Evolutionary conservation across 2,329 filamentous ascomycete species (phyloP).

Genomic region (Clathrospora elynae): DNA sequence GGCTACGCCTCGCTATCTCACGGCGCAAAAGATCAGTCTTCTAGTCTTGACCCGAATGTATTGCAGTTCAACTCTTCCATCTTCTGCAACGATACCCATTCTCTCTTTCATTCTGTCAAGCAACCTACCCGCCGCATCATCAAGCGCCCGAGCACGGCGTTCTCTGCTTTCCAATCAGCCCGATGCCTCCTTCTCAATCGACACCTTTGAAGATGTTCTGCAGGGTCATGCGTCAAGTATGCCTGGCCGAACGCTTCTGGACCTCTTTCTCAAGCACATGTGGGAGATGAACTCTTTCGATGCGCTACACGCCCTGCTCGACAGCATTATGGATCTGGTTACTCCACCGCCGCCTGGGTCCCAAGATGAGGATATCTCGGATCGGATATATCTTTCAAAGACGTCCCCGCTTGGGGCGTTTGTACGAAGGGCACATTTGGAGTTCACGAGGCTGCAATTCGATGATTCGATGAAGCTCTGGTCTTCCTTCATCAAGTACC

Average conservation of each 20-base stretch:
- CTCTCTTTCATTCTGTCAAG: constrained; percentile 79
- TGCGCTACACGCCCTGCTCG: constrained; percentile 77
- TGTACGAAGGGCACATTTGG: constrained; percentile 74
- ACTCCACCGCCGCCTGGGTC: constrained; percentile 50
- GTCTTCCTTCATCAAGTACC: constrained; percentile 80
- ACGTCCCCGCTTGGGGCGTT: constrained; percentile 83
- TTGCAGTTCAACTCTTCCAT: constrained; percentile 70
- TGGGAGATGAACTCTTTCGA: constrained; percentile 86
- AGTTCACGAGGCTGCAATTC: constrained; percentile 81
- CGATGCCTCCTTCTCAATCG: constrained; percentile 40
- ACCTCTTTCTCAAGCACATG: constrained; percentile 77
- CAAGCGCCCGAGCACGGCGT: constrained; percentile 27
- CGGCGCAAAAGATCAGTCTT: constrained; percentile 84
- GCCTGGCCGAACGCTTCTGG: constrained; percentile 83
- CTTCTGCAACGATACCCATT: constrained; percentile 72
- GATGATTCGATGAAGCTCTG: constrained; percentile 78
- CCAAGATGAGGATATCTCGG: constrained; percentile 29
- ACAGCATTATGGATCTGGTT: constrained; percentile 62
- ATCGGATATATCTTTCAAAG: constrained; percentile 66
- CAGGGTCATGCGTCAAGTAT: constrained; percentile 57
- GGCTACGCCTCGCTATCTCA: constrained; percentile 79
- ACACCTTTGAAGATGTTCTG: constrained; percentile 56
- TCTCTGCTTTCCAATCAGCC: constrained; percentile 40
- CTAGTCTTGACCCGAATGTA: constrained; percentile 84
- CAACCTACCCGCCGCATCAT: constrained; percentile 54